Percentiles rank a stretch among this genome's conserved stretches.
Conservation (phyloP, 169 alveolate genomes). For the Plasmodium fragile region DNA sequence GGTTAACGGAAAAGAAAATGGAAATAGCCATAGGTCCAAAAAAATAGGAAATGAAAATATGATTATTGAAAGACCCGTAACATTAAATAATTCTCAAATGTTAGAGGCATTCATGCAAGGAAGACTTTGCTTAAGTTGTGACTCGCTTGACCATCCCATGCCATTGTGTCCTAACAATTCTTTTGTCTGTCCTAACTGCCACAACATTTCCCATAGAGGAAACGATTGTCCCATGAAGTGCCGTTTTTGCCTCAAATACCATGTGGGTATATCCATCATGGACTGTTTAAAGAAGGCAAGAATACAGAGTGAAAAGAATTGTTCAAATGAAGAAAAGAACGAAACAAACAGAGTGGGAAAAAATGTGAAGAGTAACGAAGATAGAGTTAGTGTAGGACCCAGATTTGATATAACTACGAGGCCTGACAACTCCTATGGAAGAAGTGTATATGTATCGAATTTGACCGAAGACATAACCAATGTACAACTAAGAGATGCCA, state of each 20-base stretch:
- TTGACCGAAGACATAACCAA: slow-evolving; percentile 69
- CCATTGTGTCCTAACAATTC: slow-evolving; percentile 84
- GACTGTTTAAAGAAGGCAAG: slow-evolving; percentile 75
- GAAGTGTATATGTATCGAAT: slow-evolving; percentile 74
- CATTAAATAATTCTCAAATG: slow-evolving; percentile 72
- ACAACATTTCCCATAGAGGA: slow-evolving; percentile 83
- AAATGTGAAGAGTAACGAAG: slow-evolving; percentile 16
- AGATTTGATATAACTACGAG: slow-evolving; percentile 73
- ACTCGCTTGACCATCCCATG: slow-evolving; percentile 82
- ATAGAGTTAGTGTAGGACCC: slow-evolving; percentile 47
- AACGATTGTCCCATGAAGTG: slow-evolving; percentile 77
- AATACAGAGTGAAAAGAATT: slow-evolving; percentile 63
- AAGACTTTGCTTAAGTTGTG: slow-evolving; percentile 84
- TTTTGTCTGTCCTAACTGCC: slow-evolving; percentile 86
- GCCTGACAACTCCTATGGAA: slow-evolving; percentile 75
- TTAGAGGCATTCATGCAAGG: slow-evolving; percentile 79
- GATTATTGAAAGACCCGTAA: slow-evolving; percentile 68
- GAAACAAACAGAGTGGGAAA: slow-evolving; percentile 31
- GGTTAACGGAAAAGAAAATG: slow-evolving; percentile 13
- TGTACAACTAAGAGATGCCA: slow-evolving; percentile 59
- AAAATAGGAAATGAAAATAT: slow-evolving; percentile 22
- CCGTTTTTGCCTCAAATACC: slow-evolving; percentile 64
- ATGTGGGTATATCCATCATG: slow-evolving; percentile 65
- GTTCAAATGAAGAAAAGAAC: slow-evolving; percentile 28
- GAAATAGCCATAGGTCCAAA: background rate